A percentile compares a stretch with the other conserved stretches of the same genome.
Conservation (phyloP, 2,329 filamentous ascomycete species). For the Beauveria scarabaeidicola region DNA sequence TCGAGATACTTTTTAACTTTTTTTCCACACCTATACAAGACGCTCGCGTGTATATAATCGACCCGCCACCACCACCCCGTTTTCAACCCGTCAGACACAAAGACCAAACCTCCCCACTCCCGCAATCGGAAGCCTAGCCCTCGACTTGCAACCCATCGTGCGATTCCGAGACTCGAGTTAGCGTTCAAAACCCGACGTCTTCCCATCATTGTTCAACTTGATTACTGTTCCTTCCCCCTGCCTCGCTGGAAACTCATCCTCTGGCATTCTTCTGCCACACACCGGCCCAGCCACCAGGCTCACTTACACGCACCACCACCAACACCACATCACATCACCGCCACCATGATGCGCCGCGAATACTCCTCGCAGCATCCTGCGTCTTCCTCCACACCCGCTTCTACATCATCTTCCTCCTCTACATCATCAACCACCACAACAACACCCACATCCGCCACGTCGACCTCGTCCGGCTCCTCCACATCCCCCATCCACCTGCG, state of each 20-base stretch:
- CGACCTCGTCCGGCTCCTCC: slow-evolving; percentile 26
- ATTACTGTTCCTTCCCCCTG: neutral
- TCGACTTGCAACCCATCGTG: neutral
- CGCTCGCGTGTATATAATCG: slow-evolving; percentile 1
- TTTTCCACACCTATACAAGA: neutral
- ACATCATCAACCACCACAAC: slow-evolving; percentile 11
- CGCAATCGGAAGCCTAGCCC: slow-evolving; percentile 9
- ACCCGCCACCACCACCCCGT: slow-evolving; percentile 4
- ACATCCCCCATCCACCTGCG: slow-evolving; percentile 18
- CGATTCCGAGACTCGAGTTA: neutral
- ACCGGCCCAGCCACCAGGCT: neutral
- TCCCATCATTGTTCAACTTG: neutral
- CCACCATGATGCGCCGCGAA: slow-evolving; percentile 10
- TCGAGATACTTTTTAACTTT: neutral
- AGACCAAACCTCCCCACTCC: neutral
- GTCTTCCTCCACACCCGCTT: slow-evolving; percentile 10
- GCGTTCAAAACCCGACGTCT: neutral
- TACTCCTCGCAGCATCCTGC: slow-evolving; percentile 10
- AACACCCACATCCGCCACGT: slow-evolving; percentile 15
- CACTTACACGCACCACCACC: neutral
- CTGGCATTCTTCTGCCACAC: neutral
- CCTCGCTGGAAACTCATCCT: neutral
- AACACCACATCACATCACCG: neutral
- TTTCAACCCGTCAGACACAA: slow-evolving; percentile 8
- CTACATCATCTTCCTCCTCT: slow-evolving; percentile 14